A percentile compares a stretch with the other conserved stretches of the same genome.
These are phyloP conservation scores for Xerocomellus dryophilus DNA, from an alignment of 768 basidiomycete genomes.

Conservation along the genomic window DNA sequence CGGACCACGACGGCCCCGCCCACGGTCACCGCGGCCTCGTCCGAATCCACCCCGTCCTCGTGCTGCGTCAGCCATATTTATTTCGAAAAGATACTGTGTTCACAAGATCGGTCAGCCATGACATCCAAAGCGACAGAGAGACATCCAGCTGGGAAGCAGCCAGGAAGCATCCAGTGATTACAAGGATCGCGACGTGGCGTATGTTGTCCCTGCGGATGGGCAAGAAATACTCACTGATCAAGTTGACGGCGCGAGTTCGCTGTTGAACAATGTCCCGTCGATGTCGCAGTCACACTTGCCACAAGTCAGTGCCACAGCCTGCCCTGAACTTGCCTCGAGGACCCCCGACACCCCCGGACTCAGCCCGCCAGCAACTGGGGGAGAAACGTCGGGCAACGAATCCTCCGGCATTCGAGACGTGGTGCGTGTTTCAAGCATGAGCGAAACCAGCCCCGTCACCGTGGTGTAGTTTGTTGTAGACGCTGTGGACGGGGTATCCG, in stretches of 20 bases:
- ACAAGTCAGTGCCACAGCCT: conserved; percentile 9
- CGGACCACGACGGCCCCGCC: conserved; percentile 69
- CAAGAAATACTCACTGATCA: conserved; percentile 37
- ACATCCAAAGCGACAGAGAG: conserved; percentile 40
- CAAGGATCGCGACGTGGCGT: background rate
- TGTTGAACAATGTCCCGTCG: conserved; percentile 13
- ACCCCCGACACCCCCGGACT: conserved; percentile 22
- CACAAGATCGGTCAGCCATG: conserved; percentile 28
- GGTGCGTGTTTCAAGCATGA: background rate
- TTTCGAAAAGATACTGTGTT: conserved; percentile 24
- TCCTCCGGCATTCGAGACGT: background rate
- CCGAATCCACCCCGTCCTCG: conserved; percentile 92
- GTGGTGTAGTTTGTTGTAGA: background rate
- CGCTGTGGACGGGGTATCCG: conserved; percentile 10
- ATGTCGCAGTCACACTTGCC: background rate
- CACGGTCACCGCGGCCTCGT: conserved; percentile 72
- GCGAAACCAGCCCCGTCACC: background rate
- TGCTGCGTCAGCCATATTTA: conserved; percentile 82
- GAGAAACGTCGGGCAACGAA: background rate
- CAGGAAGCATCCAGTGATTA: background rate
- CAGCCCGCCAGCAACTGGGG: too few relatives aligned
- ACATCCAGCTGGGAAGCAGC: conserved; percentile 47
- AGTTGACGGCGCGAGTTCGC: conserved; percentile 23
- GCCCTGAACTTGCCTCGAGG: conserved; percentile 25
- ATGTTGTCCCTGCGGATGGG: background rate